Percentiles rank a stretch among this genome's conserved stretches.
phyloP scores from a whole-genome alignment of 352 stramenopile genomes.

The Globisporangium spiculum region DNA sequence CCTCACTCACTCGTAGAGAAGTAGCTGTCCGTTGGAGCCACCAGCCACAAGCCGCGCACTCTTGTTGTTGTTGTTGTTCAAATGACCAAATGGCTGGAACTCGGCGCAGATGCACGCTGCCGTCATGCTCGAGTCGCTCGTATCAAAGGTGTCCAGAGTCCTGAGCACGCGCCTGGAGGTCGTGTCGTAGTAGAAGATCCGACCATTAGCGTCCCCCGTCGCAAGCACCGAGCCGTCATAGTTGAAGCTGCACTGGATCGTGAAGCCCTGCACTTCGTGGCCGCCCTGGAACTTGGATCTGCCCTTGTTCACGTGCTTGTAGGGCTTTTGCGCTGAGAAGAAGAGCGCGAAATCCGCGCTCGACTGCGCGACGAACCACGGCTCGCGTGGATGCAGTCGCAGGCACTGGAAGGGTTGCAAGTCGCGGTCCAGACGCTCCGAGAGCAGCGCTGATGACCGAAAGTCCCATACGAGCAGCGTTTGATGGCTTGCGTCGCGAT shows the following conservation, averaged over 20 bases:
- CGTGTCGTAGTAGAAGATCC: constrained; percentile 43
- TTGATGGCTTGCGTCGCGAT: constrained; percentile 51
- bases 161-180: constrained; percentile 21
- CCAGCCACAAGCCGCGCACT: constrained; percentile 23
- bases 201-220: constrained; percentile 42
- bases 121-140: constrained; percentile 1
- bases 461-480: constrained; percentile 69
- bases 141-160: constrained; percentile 20
- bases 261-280: constrained; percentile 23
- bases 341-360: constrained; percentile 34
- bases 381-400: constrained; percentile 34
- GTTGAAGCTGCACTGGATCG: constrained; percentile 56
- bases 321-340: constrained; percentile 41
- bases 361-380: constrained; percentile 48
- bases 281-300: constrained; percentile 22
- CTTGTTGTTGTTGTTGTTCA: neutral
- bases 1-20: constrained; percentile 10
- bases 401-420: constrained; percentile 46
- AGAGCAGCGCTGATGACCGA: constrained; percentile 37
- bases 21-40: constrained; percentile 25
- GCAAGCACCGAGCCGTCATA: constrained; percentile 37
- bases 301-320: constrained; percentile 42
- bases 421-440: constrained; percentile 45
- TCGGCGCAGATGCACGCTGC: constrained; percentile 34
- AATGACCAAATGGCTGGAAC: constrained; percentile 19